A percentile compares a stretch with the other conserved stretches of the same genome.
These are phyloP conservation scores for Leccinellum albellum DNA, from an alignment of 768 basidiomycete species.

Conservation along the genomic window DNA sequence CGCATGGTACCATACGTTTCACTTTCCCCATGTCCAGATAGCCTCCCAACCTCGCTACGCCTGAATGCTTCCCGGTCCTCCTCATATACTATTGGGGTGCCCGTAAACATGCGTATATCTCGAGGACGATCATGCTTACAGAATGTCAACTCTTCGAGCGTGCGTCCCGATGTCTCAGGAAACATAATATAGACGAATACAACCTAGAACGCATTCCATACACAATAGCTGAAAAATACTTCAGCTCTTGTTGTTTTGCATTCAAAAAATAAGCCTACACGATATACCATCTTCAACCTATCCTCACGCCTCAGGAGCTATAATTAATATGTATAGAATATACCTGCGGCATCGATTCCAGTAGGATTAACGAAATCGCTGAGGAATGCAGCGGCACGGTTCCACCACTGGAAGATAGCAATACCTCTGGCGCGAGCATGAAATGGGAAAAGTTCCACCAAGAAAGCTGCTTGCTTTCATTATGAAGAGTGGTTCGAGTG, in stretches of 20 bases:
- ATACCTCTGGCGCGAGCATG: conserved; percentile 59
- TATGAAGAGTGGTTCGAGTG: neutral
- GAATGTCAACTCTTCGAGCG: conserved; percentile 18
- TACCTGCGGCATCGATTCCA: conserved; percentile 4
- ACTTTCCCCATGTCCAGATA: neutral
- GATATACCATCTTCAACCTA: conserved; percentile 14
- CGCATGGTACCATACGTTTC: neutral
- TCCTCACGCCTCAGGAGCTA: neutral
- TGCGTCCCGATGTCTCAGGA: conserved; percentile 18
- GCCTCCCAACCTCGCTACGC: neutral
- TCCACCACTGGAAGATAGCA: conserved; percentile 56
- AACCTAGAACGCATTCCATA: conserved; percentile 15
- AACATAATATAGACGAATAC: conserved; percentile 16
- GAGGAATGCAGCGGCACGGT: conserved; percentile 31
- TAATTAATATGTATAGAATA: neutral
- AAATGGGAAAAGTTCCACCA: conserved; percentile 63
- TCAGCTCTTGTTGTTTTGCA: neutral
- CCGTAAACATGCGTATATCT: neutral
- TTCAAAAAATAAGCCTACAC: neutral
- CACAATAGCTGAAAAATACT: conserved; percentile 7
- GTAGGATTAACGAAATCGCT: conserved; percentile 9
- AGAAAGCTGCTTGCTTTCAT: conserved; percentile 39
- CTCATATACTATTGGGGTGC: neutral
- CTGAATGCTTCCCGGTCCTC: neutral
- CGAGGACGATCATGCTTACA: conserved; percentile 3